Percentiles rank a stretch among this genome's conserved stretches.
Conservation (phyloP, 768 basidiomycete species). For the Leccinum pellstonianum region DNA sequence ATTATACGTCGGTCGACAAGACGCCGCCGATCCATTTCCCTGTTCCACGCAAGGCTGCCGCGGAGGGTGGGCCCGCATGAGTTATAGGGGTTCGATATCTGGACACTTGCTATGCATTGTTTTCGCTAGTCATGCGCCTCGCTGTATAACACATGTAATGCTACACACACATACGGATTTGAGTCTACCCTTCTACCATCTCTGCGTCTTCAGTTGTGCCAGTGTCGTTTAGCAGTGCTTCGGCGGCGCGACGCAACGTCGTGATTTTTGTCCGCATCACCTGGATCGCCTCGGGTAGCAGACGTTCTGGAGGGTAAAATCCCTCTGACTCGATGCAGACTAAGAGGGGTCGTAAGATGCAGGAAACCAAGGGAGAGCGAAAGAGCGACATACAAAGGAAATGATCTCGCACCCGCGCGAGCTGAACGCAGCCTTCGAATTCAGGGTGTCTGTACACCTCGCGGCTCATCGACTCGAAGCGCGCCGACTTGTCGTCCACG, state of each 20-base stretch:
- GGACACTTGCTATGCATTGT: neutral
- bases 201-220: conserved; percentile 48
- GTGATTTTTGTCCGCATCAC: conserved; percentile 83
- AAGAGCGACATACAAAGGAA: conserved; percentile 74
- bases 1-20: conserved; percentile 33
- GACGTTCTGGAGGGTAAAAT: conserved; percentile 78
- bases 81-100: neutral
- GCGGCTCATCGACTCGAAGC: conserved; percentile 86
- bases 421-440: conserved; percentile 78
- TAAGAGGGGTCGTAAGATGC: conserved; percentile 29
- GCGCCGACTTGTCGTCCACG: conserved; percentile 62
- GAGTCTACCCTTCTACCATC: conserved; percentile 45
- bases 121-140: neutral
- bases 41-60: conserved; percentile 10
- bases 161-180: neutral
- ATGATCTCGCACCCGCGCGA: conserved; percentile 85
- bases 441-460: conserved; percentile 93
- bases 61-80: neutral
- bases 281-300: conserved; percentile 75
- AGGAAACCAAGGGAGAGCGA: neutral
- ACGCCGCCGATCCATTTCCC: conserved; percentile 35
- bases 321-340: conserved; percentile 92
- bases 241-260: conserved; percentile 55
- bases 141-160: conserved; percentile 7
- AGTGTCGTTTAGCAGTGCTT: conserved; percentile 49